Base-by-base conservation (phyloP, 805 yeast genomes). In the Ogataea wickerhamii region DNA sequence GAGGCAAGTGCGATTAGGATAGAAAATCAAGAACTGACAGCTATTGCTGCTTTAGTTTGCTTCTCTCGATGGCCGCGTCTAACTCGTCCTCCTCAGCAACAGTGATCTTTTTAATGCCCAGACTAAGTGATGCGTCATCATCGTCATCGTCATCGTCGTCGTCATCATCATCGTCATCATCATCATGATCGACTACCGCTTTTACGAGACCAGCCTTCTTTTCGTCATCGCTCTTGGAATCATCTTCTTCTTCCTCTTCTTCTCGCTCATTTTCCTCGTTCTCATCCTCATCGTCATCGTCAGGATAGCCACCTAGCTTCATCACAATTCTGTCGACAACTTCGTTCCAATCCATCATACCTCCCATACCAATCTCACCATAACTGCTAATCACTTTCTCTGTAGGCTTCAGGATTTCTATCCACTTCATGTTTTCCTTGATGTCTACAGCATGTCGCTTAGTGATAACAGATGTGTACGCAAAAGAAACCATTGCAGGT, bases 271-370 rank as follows among this genome's bases (percentile, higher is more conserved):
- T 64, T 1, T 61, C 64, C 4, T 63, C 68, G 2, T 71, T 73
- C 2, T 73, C 75, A 0, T 72, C 76, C 1, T 74, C 78, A 7
- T 73, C 79, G 4, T 73, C 78, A 3, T 70, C 78, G 5, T 74
- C 76, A 1, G 64, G 66, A 36, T 59, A 60, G 0, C 80, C 80
- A 4, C 80, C 80, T 40, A 74, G 48, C 47, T 74, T 75, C 48
- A 69, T 53, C 3, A 74, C 79, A 33, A 76, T 67, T 44, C 63
- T 67, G 49, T 74, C 76, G 26, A 76, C 82, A 38, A 76, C 68
- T 51, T 76, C 82, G 52, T 76, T 76, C 74, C 78, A 75, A 48
- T 76, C 81, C 80, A 75, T 75, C 82, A 76, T 76, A 38, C 82
- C 82, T 11, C 82, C 81, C 80, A 76, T 73, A 13, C 81, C 82